These are phyloP conservation scores for Orbilia quercus DNA, from an alignment of 2,329 filamentous ascomycete genomes.

Conservation along the genomic window DNA sequence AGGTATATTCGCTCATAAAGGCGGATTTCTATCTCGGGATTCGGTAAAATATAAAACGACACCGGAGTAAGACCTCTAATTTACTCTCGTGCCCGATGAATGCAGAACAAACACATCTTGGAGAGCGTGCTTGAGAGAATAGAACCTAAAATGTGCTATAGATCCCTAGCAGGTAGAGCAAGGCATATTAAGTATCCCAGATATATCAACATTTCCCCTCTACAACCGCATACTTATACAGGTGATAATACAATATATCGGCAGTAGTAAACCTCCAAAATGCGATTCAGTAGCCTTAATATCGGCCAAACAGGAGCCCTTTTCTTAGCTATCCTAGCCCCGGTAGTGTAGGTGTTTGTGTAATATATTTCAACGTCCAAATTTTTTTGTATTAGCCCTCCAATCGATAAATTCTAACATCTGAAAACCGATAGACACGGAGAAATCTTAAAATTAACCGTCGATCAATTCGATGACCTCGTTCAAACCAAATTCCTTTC, in stretches of 20 bases:
- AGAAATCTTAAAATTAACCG: conserved; percentile 1
- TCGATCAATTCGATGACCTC: conserved; percentile 17
- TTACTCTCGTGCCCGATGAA: neutral
- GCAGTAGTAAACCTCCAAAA: neutral
- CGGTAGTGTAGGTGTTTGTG: conserved; percentile 7
- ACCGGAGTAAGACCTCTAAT: conserved; percentile 16
- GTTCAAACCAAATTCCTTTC: neutral
- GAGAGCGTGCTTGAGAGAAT: conserved; percentile 15
- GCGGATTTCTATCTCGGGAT: no score
- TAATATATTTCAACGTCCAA: neutral
- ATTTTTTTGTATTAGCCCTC: neutral
- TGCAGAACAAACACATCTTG: neutral
- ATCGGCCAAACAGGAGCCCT: neutral
- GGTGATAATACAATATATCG: no score
- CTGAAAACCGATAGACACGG: neutral
- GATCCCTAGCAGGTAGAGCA: no score
- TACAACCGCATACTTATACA: no score
- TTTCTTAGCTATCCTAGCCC: neutral
- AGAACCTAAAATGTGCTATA: neutral
- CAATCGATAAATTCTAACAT: neutral
- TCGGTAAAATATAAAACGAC: neutral
- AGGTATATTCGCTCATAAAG: no score
- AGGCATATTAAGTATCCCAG: no score
- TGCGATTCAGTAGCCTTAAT: conserved; percentile 3
- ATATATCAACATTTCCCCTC: no score